Evolutionary conservation across 2,329 filamentous ascomycete genomes (phyloP).

Genomic region (Venturia nashicola): DNA sequence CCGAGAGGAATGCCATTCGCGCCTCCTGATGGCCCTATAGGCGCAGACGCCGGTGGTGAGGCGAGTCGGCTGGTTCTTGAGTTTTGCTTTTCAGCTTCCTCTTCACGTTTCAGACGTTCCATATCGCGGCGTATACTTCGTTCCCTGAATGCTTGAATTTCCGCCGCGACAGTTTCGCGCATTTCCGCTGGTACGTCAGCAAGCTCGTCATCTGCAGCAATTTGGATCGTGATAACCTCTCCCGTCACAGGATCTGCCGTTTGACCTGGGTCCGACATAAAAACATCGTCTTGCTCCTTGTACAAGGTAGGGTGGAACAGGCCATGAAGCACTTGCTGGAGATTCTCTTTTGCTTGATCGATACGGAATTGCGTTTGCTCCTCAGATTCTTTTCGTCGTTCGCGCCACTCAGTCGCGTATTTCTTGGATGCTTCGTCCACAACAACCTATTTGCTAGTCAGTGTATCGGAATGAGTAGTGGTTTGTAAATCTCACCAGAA

Average conservation of each 20-base stretch:
- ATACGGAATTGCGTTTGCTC: conserved; percentile 53
- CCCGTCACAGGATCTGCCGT: conserved; percentile 41
- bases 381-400: conserved; percentile 51
- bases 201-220: conserved; percentile 74
- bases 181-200: conserved; percentile 93
- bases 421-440: conserved; percentile 74
- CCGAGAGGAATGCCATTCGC: conserved; percentile 68
- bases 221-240: conserved; percentile 80
- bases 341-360: conserved; percentile 53
- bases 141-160: conserved; percentile 90
- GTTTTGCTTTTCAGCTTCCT: conserved; percentile 74
- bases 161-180: conserved; percentile 85
- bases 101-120: conserved; percentile 76
- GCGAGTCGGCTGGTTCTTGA: conserved; percentile 34
- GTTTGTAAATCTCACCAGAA: conserved; percentile 43
- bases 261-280: conserved; percentile 51
- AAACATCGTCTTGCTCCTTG: conserved; percentile 49
- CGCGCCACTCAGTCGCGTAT: conserved; percentile 74
- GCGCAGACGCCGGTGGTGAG: conserved; percentile 53
- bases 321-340: conserved; percentile 57
- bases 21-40: conserved; percentile 48
- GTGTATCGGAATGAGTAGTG: neutral
- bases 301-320: conserved; percentile 52
- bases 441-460: conserved; percentile 33
- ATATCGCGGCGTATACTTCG: conserved; percentile 78